These are phyloP conservation scores for Leptographium wingfieldii DNA, from an alignment of 2,329 filamentous ascomycete genomes.

Conservation along the genomic window DNA sequence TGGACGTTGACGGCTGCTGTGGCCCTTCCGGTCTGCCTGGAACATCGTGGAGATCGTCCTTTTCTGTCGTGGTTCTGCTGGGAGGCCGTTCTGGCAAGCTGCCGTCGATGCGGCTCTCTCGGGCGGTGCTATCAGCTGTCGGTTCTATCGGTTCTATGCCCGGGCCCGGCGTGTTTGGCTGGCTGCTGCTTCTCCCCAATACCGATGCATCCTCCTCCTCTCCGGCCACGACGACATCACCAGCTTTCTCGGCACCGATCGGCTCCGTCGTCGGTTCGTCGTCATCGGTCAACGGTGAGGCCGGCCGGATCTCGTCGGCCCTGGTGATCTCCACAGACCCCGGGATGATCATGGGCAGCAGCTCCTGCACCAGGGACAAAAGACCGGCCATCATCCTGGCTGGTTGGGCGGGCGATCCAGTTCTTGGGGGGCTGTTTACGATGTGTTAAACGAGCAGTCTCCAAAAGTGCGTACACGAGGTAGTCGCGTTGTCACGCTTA, in stretches of 20 bases:
- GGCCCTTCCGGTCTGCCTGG: neutral
- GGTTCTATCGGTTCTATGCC: neutral
- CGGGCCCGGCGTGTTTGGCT: neutral
- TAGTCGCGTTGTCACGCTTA: neutral
- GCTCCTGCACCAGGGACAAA: conserved; percentile 42
- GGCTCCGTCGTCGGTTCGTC: neutral
- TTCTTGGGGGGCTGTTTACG: neutral
- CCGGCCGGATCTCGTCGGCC: conserved; percentile 28
- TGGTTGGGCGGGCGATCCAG: neutral
- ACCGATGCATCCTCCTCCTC: neutral
- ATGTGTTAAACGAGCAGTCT: too few species aligned
- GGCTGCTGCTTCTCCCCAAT: too few species aligned
- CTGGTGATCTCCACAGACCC: conserved; percentile 44
- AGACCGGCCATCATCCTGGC: conserved; percentile 33
- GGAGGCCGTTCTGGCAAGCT: neutral
- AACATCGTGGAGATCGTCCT: neutral
- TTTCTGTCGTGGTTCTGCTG: neutral
- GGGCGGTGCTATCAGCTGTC: neutral
- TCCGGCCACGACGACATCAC: neutral
- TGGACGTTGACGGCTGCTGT: too few species aligned
- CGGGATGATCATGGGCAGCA: conserved; percentile 47
- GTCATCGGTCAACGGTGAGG: conserved; percentile 17
- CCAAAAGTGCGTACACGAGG: too few species aligned
- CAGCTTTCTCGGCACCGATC: neutral
- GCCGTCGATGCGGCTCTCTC: neutral